These are phyloP conservation scores for Gynostemma pentaphyllum DNA, from an alignment of 306 rosid genomes.

Conservation along the genomic window DNA sequence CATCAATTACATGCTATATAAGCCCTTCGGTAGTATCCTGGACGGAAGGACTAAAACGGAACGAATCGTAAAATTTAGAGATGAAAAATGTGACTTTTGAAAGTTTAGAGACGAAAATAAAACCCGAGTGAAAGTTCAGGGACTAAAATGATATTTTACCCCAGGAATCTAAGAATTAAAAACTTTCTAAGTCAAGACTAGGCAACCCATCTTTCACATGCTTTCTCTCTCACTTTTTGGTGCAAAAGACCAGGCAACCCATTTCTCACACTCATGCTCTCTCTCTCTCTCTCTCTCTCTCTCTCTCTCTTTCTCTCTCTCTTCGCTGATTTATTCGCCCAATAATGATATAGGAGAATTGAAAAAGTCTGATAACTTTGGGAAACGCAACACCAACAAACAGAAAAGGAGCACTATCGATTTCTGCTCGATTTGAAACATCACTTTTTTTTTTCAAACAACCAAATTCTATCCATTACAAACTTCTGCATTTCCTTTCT, in stretches of 20 bases:
- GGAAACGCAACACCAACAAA: not conserved
- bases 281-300: too few relatives aligned
- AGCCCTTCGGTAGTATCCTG: too few relatives aligned
- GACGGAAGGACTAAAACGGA: too few relatives aligned
- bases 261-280: not conserved
- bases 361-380: conserved; percentile 7
- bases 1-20: too few relatives aligned
- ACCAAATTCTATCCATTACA: not conserved
- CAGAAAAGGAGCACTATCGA: not conserved
- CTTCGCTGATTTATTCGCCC: conserved; percentile 28
- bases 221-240: too few relatives aligned
- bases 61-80: too few relatives aligned
- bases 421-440: not conserved
- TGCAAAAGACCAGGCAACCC: not conserved
- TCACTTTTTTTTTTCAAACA: not conserved
- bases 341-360: conserved; percentile 30
- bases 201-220: not conserved
- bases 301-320: not conserved
- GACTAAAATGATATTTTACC: too few relatives aligned
- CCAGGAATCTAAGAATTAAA: conserved; percentile 8
- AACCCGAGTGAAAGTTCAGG: too few relatives aligned
- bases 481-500: conserved; percentile 3
- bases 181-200: not conserved
- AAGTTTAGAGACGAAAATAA: too few relatives aligned
- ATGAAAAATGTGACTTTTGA: too few relatives aligned